Evolutionary conservation across 2,329 filamentous ascomycete genomes (phyloP), one percentile per base, ranked within the genome.

Genomic region (Pyrenochaeta sp.): DNA sequence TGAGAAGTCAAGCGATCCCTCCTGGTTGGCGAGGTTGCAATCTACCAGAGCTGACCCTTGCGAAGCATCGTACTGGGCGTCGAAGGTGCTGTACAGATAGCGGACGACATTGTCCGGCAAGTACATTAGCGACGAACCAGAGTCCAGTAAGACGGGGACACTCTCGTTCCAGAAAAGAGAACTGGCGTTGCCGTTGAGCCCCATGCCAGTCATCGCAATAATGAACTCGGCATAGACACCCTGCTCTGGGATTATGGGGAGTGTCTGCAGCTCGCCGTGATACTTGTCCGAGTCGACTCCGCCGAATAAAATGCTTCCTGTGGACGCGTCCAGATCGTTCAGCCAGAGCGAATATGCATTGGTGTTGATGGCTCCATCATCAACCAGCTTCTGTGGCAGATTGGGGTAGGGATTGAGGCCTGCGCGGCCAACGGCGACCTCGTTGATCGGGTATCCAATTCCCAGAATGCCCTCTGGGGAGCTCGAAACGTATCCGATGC

Each of bases 241-340:
- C 7, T 65, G 48, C 27, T 73, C 66, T 39, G 77, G 65, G 56
- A 84, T 74, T 48, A 90, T 76, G 11, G 85, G 77, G 19, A 91
- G 75, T 5, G 78, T 81, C 31, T 78, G 77, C 21, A 92, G 76
- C 2, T 81, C 68, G 34, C 88, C 88, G 0, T 76, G 66, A 70
- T 84, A 94, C 65, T 92, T 92, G 46, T 79, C 81, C 0, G 83
- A 88, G 65, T 93, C 88, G 45, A 92, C 83, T n/a, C 88, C 89
- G 26, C 89, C 89, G 55, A 93, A 94, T 1, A 93, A 75, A 47
- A 93, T 86, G 55, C 76, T 86, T 23, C 89, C 89, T 1, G 80
- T 85, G 47, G 78, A 84, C 0, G 87, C 78, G 39, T 82, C 77
- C 22, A 81, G 68, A 41, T 81, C 79, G 64, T 81, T 81, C 26